Evolutionary conservation across 352 stramenopile species (phyloP).

Genomic region (Pseudoperonospora humuli): DNA sequence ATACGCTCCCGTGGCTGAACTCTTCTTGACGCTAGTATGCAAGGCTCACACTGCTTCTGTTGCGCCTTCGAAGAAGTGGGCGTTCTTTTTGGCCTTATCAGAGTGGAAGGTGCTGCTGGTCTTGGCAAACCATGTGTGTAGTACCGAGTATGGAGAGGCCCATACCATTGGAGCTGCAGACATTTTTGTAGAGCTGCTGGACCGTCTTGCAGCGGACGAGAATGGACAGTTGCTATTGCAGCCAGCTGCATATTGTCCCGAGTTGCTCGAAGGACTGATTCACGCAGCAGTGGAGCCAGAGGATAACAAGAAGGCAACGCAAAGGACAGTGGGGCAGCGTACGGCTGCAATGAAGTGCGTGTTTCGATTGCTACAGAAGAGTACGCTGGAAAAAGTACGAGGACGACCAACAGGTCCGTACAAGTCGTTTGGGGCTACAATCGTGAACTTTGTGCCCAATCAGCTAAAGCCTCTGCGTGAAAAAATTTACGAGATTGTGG

Average conservation of each 20-base stretch:
- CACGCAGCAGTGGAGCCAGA: slow-evolving; percentile 36
- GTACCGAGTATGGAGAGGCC: slow-evolving; percentile 42
- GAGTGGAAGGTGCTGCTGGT: slow-evolving; percentile 87
- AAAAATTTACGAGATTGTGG: slow-evolving; percentile 61
- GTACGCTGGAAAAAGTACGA: slow-evolving; percentile 63
- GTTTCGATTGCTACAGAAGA: slow-evolving; percentile 69
- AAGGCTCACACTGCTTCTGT: slow-evolving; percentile 71
- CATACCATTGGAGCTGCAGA: slow-evolving; percentile 81
- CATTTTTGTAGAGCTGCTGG: slow-evolving; percentile 83
- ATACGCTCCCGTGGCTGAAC: slow-evolving; percentile 74
- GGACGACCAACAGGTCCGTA: slow-evolving; percentile 76
- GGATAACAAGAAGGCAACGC: slow-evolving; percentile 19
- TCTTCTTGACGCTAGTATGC: slow-evolving; percentile 83
- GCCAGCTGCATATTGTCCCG: slow-evolving; percentile 70
- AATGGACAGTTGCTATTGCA: slow-evolving; percentile 86
- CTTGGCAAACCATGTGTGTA: slow-evolving; percentile 74
- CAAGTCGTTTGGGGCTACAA: slow-evolving; percentile 75
- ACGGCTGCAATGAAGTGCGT: slow-evolving; percentile 83
- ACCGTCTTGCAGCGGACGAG: slow-evolving; percentile 81
- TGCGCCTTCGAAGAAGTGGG: slow-evolving; percentile 77
- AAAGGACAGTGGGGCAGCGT: slow-evolving; percentile 49
- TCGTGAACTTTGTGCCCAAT: slow-evolving; percentile 81
- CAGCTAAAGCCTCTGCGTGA: slow-evolving; percentile 61
- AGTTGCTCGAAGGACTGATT: slow-evolving; percentile 80
- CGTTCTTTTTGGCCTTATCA: slow-evolving; percentile 76